phyloP scores from a whole-genome alignment of 306 rosid genomes.

The Hippophae tibetana region DNA sequence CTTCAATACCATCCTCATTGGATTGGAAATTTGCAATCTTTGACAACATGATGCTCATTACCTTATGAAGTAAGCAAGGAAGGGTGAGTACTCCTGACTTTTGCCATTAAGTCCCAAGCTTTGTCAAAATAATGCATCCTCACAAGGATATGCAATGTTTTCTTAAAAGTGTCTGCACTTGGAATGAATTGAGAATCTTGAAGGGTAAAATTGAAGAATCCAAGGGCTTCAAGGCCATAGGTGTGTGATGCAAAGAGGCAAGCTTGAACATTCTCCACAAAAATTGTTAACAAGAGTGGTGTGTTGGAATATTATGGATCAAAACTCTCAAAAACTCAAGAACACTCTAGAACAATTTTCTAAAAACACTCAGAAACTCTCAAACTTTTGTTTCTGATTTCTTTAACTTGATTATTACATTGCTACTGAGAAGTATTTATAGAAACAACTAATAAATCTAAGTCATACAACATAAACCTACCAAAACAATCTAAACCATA shows the following conservation, averaged over 20 bases:
- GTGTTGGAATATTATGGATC: too few species aligned
- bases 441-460: too few species aligned
- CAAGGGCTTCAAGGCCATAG: constrained; percentile 81
- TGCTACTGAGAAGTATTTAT: too few species aligned
- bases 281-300: constrained; percentile 28
- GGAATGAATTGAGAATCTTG: constrained; percentile 30
- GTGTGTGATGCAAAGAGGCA: constrained; percentile 70
- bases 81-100: constrained; percentile 30
- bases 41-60: constrained; percentile 78
- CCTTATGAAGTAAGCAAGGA: constrained; percentile 57
- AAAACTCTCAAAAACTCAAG: too few species aligned
- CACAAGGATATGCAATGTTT: constrained; percentile 62
- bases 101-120: constrained; percentile 56
- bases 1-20: constrained; percentile 62
- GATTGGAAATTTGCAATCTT: constrained; percentile 59
- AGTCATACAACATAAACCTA: too few species aligned
- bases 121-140: constrained; percentile 75
- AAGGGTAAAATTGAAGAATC: constrained; percentile 54
- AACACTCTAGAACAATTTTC: too few species aligned
- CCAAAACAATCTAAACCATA: too few species aligned
- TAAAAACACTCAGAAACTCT: too few species aligned
- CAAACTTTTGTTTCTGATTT: too few species aligned
- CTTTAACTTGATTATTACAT: too few species aligned
- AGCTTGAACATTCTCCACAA: constrained; percentile 50
- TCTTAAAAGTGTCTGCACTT: constrained; percentile 50